Conservation (phyloP, 208 protist species). For the Trypanosoma melophagium region DNA sequence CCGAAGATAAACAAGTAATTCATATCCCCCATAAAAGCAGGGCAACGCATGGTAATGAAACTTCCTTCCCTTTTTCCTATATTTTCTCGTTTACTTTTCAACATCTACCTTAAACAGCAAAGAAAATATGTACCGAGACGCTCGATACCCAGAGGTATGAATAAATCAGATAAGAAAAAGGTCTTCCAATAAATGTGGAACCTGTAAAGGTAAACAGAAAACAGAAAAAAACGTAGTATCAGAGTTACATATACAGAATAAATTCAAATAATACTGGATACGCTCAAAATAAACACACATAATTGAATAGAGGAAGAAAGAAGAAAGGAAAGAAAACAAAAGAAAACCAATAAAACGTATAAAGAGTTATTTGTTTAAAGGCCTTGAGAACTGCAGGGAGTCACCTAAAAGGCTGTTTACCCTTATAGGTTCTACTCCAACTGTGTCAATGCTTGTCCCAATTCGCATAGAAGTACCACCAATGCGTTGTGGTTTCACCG, state of each 20-base stretch:
- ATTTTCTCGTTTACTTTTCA: neutral
- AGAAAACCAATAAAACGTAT: neutral
- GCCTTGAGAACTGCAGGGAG: constrained; percentile 47
- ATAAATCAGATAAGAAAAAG: too few relatives aligned
- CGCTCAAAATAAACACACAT: too few relatives aligned
- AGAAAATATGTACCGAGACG: too few relatives aligned
- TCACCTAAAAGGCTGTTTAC: constrained; percentile 54
- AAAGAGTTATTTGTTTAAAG: constrained; percentile 1
- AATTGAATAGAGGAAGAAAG: too few relatives aligned
- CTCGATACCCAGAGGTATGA: too few relatives aligned
- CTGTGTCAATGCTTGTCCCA: constrained; percentile 61
- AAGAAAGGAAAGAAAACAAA: constrained; percentile 5
- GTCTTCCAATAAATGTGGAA: neutral
- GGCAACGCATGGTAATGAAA: neutral
- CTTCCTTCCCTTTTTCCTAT: neutral
- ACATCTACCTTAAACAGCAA: neutral
- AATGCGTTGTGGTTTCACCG: constrained; percentile 47
- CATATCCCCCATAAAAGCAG: neutral
- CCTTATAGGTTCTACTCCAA: constrained; percentile 52
- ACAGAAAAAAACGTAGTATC: constrained; percentile 21
- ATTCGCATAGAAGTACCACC: constrained; percentile 85
- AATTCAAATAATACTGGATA: neutral
- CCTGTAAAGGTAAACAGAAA: neutral
- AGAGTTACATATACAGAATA: neutral
- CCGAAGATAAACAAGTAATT: neutral